Evolutionary conservation across 768 basidiomycete species (phyloP).

Genomic region (Trametes villosa): DNA sequence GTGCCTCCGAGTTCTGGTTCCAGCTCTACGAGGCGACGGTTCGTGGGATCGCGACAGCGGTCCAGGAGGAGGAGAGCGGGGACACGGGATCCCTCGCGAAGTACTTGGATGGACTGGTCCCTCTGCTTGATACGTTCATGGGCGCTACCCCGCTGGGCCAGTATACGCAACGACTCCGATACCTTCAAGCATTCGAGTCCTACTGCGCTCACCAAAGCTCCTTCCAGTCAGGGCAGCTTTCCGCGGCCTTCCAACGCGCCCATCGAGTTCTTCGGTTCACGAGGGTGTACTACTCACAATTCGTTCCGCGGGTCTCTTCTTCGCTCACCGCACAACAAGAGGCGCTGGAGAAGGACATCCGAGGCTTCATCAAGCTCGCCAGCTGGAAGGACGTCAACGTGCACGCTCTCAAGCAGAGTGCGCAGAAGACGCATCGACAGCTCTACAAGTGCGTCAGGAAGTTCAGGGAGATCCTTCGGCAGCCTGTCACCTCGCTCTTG

Average conservation of each 20-base stretch:
- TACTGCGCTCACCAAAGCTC: slow-evolving; percentile 49
- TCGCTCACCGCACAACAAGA: slow-evolving; percentile 61
- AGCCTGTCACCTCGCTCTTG: slow-evolving; percentile 50
- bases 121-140: slow-evolving; percentile 83
- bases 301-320: slow-evolving; percentile 48
- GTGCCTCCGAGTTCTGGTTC: slow-evolving; percentile 85
- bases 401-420: slow-evolving; percentile 89
- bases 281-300: slow-evolving; percentile 65
- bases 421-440: slow-evolving; percentile 87
- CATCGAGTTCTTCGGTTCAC: slow-evolving; percentile 64
- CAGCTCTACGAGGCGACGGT: slow-evolving; percentile 80
- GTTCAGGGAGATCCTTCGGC: slow-evolving; percentile 87
- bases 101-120: slow-evolving; percentile 70
- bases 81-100: slow-evolving; percentile 40
- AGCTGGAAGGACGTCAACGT: slow-evolving; percentile 99
- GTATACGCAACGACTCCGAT: slow-evolving; percentile 65
- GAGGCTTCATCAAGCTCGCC: slow-evolving; percentile 88
- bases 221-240: slow-evolving; percentile 33
- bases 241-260: slow-evolving; percentile 42
- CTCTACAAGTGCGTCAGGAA: slow-evolving; percentile 90
- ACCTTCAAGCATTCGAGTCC: slow-evolving; percentile 69
- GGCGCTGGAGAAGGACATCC: slow-evolving; percentile 77
- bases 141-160: slow-evolving; percentile 81
- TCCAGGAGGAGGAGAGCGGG: slow-evolving; percentile 40
- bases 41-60: slow-evolving; percentile 59